These are phyloP conservation scores for Verticillium dahliae DNA, from an alignment of 2,329 filamentous ascomycete species.

Conservation along the genomic window DNA sequence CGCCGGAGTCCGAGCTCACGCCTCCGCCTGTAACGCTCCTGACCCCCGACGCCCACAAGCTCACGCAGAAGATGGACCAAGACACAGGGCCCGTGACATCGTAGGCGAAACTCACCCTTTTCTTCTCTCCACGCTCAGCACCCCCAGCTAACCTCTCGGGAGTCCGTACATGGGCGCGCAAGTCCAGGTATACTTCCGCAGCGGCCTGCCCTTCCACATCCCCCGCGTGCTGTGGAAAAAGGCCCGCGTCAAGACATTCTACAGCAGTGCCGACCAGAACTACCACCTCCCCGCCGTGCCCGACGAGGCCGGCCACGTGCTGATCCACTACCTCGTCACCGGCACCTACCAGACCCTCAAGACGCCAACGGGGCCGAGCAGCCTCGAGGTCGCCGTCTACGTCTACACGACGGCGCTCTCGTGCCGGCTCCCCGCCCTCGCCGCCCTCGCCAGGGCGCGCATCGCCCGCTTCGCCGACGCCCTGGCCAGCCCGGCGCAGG, in stretches of 20 bases:
- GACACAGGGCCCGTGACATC: constrained; percentile 9
- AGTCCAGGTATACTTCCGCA: background rate
- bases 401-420: constrained; percentile 1
- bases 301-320: constrained; percentile 1
- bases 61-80: background rate
- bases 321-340: constrained; percentile 6
- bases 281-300: background rate
- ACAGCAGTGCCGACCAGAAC: background rate
- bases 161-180: constrained; percentile 1
- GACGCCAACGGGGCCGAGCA: background rate
- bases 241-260: background rate
- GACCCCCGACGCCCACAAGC: too few relatives aligned
- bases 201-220: background rate
- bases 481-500: background rate
- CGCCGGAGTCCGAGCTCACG: too few relatives aligned
- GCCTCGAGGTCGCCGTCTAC: background rate
- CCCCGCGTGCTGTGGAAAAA: background rate
- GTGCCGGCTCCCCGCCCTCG: background rate
- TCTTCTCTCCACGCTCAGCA: background rate
- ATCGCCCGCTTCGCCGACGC: too few relatives aligned
- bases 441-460: background rate
- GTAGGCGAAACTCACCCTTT: background rate
- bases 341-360: constrained; percentile 3
- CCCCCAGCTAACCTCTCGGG: background rate
- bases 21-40: too few relatives aligned